Conservation (phyloP, 352 stramenopile genomes). For the Pseudoperonospora humuli region DNA sequence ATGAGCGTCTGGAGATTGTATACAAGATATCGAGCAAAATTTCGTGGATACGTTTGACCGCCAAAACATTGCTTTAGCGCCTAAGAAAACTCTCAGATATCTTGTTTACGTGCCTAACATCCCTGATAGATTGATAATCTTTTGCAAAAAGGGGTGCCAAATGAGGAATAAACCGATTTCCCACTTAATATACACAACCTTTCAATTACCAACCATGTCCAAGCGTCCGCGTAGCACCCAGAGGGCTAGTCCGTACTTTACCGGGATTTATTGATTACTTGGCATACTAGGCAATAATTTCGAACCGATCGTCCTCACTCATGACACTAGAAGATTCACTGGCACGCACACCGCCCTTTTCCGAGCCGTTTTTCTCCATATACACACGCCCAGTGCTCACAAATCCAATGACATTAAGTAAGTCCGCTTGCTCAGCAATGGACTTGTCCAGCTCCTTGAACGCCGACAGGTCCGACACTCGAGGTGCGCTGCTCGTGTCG, state of each 20-base stretch:
- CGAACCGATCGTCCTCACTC: constrained; percentile 51
- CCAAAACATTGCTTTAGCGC: no score
- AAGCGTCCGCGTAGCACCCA: no score
- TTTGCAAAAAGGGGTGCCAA: no score
- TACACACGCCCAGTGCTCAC: constrained; percentile 69
- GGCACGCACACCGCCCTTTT: constrained; percentile 47
- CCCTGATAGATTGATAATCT: no score
- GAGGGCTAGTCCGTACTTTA: neutral
- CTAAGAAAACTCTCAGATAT: no score
- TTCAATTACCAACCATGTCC: no score
- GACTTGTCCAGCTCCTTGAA: constrained; percentile 67
- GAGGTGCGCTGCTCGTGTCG: constrained; percentile 57
- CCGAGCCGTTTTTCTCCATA: constrained; percentile 52
- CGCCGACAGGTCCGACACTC: constrained; percentile 48
- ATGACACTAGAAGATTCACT: constrained; percentile 49
- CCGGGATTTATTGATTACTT: constrained; percentile 2
- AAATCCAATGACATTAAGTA: constrained; percentile 69
- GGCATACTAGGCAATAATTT: constrained; percentile 40
- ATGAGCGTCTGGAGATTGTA: neutral
- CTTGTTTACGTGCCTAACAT: no score
- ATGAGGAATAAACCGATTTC: no score
- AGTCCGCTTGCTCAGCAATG: constrained; percentile 63
- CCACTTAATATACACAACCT: no score
- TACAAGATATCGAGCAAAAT: no score
- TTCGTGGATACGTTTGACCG: neutral